phyloP scores from a whole-genome alignment of 1,284 basidiomycete species.

The Mycosarcoma maydis region DNA sequence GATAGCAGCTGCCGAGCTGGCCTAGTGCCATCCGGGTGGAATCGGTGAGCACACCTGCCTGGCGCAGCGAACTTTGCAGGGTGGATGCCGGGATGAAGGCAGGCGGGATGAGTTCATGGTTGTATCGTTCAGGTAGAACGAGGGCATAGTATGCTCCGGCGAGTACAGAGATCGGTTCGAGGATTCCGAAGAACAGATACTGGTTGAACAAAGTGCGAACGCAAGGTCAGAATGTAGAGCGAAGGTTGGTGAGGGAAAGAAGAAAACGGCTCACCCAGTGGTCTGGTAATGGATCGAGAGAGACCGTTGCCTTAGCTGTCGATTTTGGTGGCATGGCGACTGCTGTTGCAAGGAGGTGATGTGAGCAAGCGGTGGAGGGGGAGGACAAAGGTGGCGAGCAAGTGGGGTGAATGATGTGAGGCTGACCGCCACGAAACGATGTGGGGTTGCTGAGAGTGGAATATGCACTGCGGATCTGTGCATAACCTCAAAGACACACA shows the following conservation, averaged over 20 bases:
- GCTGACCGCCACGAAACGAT: neutral
- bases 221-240: too few species aligned
- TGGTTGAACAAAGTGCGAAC: neutral
- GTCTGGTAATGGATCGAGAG: slow-evolving; percentile 26
- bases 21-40: slow-evolving; percentile 47
- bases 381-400: slow-evolving; percentile 10
- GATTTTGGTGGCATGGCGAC: slow-evolving; percentile 4
- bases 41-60: slow-evolving; percentile 24
- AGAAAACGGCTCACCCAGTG: slow-evolving; percentile 32
- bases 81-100: slow-evolving; percentile 31
- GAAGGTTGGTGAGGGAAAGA: too few species aligned
- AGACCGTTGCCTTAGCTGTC: neutral
- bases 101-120: slow-evolving; percentile 48
- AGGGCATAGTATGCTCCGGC: slow-evolving; percentile 49
- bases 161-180: slow-evolving; percentile 54
- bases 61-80: slow-evolving; percentile 19
- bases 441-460: neutral
- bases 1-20: slow-evolving; percentile 56
- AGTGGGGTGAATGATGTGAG: too few species aligned
- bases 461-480: neutral
- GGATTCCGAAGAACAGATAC: slow-evolving; percentile 59
- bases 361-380: too few species aligned
- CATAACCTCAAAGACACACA: too few species aligned
- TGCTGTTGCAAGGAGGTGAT: neutral
- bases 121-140: slow-evolving; percentile 49